Conservation (phyloP, 2,329 filamentous ascomycete genomes). For the Penicillium brevicompactum region DNA sequence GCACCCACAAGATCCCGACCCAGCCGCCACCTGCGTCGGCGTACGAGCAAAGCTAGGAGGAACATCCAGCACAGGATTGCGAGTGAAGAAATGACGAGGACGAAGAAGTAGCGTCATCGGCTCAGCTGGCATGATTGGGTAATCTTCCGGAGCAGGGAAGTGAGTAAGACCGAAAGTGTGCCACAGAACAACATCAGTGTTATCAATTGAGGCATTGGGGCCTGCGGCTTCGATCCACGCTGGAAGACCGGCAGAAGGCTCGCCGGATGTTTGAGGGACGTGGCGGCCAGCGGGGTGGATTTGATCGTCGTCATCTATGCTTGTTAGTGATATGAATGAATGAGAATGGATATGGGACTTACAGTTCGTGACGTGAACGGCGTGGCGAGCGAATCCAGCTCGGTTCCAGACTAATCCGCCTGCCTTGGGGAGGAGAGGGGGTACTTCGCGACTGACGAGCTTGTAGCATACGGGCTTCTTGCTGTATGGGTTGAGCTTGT, state of each 20-base stretch:
- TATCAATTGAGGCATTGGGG: slow-evolving; percentile 68
- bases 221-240: slow-evolving; percentile 71
- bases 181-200: slow-evolving; percentile 88
- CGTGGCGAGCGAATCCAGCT: slow-evolving; percentile 82
- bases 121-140: slow-evolving; percentile 87
- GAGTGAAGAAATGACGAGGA: slow-evolving; percentile 79
- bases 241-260: slow-evolving; percentile 71
- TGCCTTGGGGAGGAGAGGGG: slow-evolving; percentile 75
- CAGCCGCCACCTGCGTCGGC: slow-evolving; percentile 66
- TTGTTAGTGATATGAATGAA: slow-evolving; percentile 4
- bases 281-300: slow-evolving; percentile 84
- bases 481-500: slow-evolving; percentile 80
- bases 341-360: slow-evolving; percentile 40
- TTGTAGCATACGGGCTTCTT: slow-evolving; percentile 86
- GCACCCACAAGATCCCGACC: slow-evolving; percentile 36
- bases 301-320: slow-evolving; percentile 72
- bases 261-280: slow-evolving; percentile 83
- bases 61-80: slow-evolving; percentile 79
- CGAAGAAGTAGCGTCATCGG: slow-evolving; percentile 79
- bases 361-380: slow-evolving; percentile 89
- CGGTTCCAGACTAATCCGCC: slow-evolving; percentile 85
- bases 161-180: slow-evolving; percentile 91
- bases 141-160: slow-evolving; percentile 87
- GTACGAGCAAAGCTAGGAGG: slow-evolving; percentile 73
- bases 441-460: slow-evolving; percentile 83